These are phyloP conservation scores for Canavalia gladiata DNA, from an alignment of 306 rosid species.

Conservation along the genomic window DNA sequence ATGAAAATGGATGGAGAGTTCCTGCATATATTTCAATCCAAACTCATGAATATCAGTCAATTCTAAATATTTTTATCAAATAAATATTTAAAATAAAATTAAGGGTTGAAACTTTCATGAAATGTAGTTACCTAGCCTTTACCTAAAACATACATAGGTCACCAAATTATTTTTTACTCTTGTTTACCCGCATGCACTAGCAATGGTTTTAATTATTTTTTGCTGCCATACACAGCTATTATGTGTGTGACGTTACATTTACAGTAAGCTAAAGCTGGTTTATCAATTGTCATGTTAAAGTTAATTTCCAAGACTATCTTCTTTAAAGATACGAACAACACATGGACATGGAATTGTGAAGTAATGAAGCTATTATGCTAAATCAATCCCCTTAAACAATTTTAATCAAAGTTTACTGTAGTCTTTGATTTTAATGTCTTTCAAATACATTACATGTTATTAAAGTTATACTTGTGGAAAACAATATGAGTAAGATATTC, in stretches of 20 bases:
- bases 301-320: neutral
- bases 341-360: neutral
- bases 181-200: conserved; percentile 38
- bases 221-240: neutral
- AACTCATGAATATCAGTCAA: no score
- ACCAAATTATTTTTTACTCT: conserved; percentile 27
- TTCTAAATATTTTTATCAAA: no score
- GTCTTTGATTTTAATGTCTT: no score
- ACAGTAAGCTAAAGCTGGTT: neutral
- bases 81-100: neutral
- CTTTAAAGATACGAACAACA: neutral
- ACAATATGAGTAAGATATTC: no score
- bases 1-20: no score
- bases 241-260: conserved; percentile 29
- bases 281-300: conserved; percentile 5
- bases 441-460: no score
- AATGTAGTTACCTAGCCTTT: conserved; percentile 19
- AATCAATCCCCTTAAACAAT: no score
- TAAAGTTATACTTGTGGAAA: no score
- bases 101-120: neutral
- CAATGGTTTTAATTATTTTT: conserved; percentile 21
- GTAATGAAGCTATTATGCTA: neutral
- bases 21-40: no score
- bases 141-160: neutral
- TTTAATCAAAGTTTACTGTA: no score